A percentile compares a stretch with the other conserved stretches of the same genome.
These are phyloP conservation scores for Mycena galopus DNA, from an alignment of 768 basidiomycete species.

Conservation along the genomic window DNA sequence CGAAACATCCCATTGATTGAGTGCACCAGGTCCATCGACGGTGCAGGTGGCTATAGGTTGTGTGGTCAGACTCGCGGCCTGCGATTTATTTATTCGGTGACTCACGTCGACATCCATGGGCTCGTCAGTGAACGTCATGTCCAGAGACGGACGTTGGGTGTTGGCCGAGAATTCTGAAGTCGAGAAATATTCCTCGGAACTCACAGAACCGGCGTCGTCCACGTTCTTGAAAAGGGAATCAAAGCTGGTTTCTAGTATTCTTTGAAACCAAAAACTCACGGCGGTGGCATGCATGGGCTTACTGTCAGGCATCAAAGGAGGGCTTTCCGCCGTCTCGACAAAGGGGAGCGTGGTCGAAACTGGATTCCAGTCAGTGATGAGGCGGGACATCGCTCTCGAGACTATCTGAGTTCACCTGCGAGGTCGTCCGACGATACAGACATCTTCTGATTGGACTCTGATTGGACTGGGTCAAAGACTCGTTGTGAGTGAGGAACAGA, in stretches of 20 bases:
- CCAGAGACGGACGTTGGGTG: constrained; percentile 10
- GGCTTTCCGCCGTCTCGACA: neutral
- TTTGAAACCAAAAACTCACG: neutral
- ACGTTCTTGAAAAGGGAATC: neutral
- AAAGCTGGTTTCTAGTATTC: neutral
- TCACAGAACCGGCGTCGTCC: neutral
- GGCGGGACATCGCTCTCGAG: neutral
- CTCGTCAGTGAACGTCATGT: constrained; percentile 2
- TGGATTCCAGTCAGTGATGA: neutral
- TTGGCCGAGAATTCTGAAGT: constrained; percentile 12
- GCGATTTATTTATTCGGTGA: neutral
- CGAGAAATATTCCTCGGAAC: constrained; percentile 24
- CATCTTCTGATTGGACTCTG: neutral
- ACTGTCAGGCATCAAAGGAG: neutral
- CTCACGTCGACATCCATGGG: constrained; percentile 27
- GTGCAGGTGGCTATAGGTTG: neutral
- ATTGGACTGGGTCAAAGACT: neutral
- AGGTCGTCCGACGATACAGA: neutral
- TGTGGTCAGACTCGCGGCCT: neutral
- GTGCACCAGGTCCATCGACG: constrained; percentile 14
- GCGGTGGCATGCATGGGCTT: neutral
- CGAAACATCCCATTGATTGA: constrained; percentile 26
- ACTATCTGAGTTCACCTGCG: neutral
- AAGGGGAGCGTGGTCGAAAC: neutral
- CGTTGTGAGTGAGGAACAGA: neutral